A percentile compares a stretch with the other conserved stretches of the same genome.
Conservation (phyloP, 371 early-diverging fungal genomes). For the Mortierella sp. region DNA sequence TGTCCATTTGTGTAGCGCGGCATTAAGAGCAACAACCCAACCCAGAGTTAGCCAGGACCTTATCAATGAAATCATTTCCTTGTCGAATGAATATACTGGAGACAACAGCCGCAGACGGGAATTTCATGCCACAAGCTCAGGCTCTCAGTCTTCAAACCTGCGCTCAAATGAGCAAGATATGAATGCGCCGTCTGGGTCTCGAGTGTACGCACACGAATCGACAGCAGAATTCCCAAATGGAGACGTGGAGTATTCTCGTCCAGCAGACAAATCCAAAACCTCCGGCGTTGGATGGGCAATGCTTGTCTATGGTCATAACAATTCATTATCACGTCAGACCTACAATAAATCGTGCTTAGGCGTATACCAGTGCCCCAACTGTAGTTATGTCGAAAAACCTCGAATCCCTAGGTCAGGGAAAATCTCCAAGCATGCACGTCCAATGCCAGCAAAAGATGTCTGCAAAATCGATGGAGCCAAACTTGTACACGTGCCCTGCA, state of each 20-base stretch:
- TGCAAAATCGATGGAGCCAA: neutral
- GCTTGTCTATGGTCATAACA: slow-evolving; percentile 8
- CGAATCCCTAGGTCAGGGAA: neutral
- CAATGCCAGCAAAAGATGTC: slow-evolving; percentile 4
- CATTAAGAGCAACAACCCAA: neutral
- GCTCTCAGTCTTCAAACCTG: neutral
- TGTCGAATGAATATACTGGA: neutral
- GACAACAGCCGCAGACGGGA: neutral
- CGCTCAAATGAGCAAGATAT: neutral
- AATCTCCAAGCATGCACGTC: neutral
- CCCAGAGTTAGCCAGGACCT: neutral
- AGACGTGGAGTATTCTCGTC: neutral
- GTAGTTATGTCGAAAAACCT: neutral
- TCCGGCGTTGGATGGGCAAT: neutral
- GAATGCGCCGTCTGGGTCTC: neutral
- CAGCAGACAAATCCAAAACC: neutral
- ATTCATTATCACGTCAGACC: neutral
- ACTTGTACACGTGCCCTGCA: slow-evolving; percentile 5
- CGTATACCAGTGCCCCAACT: slow-evolving; percentile 1
- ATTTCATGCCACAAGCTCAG: neutral
- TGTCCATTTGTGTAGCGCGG: slow-evolving; percentile 1
- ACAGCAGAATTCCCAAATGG: slow-evolving; percentile 1
- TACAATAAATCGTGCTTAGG: slow-evolving; percentile 8
- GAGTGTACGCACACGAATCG: neutral
- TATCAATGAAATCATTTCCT: neutral